Evolutionary conservation across 1,139 yeast species (phyloP), one percentile per base, ranked within the genome.

Genomic region (Pichia sp.): DNA sequence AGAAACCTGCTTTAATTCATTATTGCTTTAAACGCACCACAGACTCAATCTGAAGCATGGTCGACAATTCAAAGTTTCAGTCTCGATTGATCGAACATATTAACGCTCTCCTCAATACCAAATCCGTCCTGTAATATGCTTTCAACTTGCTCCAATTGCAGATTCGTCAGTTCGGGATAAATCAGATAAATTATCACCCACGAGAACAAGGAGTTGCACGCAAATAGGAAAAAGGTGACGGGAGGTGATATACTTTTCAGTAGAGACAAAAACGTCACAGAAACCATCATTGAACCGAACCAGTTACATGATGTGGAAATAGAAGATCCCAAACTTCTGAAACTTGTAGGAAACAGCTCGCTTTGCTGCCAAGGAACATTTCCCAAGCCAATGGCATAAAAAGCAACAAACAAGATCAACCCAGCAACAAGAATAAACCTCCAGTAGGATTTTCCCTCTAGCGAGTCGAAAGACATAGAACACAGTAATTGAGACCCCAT

Each of bases 331-430:
- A 73, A 59, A 8, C 80, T 73, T 52, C 81, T 67, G 28, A 76
- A 78, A 47, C 71, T 72, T 51, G 75, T 80, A 1, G 80, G 74
- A 53, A 77, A 77, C 47, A 76, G 66, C 57, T 77, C 82, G 37
- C 76, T 77, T 41, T 79, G 81, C 33, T 78, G 77, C 82, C 82
- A 77, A 2, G 82, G 81, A 42, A 73, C 71, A 55, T 73, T 74
- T 49, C 82, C 82, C 46, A 76, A 69, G 43, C 82, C 81, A 47
- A 73, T 64, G 32, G 81, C 80, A 55, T 75, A 77, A 39, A 73
- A 67, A 5, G 77, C 78, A 27, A 73, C 80, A 54, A 68, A 76
- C 44, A 66, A 56, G 28, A 75, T 72, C 72, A 75, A 67, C 34
- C 75, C 72, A 34, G 72, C 49, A 43, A 76, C 66, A 35, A 75